These are phyloP conservation scores for Hypocreales sp. DNA, from an alignment of 2,329 filamentous ascomycete genomes.

Conservation along the genomic window DNA sequence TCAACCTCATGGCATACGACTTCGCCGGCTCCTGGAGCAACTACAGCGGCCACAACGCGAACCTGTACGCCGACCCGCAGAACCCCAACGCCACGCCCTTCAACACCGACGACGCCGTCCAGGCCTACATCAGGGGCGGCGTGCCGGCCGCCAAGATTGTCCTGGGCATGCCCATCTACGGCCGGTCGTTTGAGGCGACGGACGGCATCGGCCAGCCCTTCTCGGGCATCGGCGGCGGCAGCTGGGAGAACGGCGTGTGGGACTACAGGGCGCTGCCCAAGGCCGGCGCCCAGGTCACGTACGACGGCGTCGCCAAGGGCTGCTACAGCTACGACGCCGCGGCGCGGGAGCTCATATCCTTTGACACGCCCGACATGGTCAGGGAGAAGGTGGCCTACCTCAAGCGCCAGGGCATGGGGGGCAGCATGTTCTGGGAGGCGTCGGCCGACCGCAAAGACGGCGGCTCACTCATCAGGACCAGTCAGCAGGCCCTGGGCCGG, in stretches of 20 bases:
- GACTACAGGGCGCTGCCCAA: constrained; percentile 67
- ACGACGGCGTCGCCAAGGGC: constrained; percentile 42
- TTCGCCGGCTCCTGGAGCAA: constrained; percentile 58
- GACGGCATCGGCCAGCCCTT: constrained; percentile 50
- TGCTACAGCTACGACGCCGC: constrained; percentile 54
- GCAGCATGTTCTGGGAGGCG: constrained; percentile 78
- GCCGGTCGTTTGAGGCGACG: constrained; percentile 22
- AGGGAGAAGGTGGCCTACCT: constrained; percentile 51
- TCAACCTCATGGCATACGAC: constrained; percentile 66
- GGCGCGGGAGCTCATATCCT: constrained; percentile 51
- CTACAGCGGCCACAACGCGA: constrained; percentile 52
- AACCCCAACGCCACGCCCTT: constrained; percentile 51
- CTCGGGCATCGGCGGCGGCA: constrained; percentile 48
- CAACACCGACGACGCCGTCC: constrained; percentile 49
- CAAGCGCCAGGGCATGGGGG: constrained; percentile 45
- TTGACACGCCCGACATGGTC: constrained; percentile 48
- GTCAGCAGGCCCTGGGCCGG: constrained; percentile 21
- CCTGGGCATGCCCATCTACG: constrained; percentile 56
- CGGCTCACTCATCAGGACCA: constrained; percentile 43
- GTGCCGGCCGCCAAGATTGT: constrained; percentile 53
- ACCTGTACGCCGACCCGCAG: constrained; percentile 41
- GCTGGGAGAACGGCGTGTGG: constrained; percentile 61
- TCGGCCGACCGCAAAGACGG: constrained; percentile 47
- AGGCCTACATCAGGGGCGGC: constrained; percentile 47
- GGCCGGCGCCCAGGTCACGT: constrained; percentile 37